Evolutionary conservation across 768 basidiomycete species (phyloP).

Genomic region (Candolleomyces efflorescens): DNA sequence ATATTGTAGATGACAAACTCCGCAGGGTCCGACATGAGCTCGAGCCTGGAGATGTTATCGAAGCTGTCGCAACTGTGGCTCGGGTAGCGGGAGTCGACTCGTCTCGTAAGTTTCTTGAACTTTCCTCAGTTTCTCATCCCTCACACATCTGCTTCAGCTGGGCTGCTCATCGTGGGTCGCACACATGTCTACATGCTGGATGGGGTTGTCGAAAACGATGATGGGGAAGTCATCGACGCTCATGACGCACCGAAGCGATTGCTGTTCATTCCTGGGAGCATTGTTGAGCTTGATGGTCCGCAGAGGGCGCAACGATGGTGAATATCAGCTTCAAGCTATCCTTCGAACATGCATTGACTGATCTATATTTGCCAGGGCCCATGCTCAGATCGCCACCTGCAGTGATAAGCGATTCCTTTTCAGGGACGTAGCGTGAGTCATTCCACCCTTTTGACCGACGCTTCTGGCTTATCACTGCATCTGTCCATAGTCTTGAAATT

Average conservation of each 20-base stretch:
- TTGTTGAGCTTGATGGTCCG: conserved; percentile 73
- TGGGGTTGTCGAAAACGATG: conserved; percentile 81
- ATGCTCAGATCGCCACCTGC: conserved; percentile 71
- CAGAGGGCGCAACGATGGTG: conserved; percentile 84
- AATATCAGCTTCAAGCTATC: conserved; percentile 12
- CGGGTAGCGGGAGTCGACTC: conserved; percentile 90
- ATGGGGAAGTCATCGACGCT: conserved; percentile 86
- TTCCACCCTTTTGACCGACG: background rate
- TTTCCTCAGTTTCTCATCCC: background rate
- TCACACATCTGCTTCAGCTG: conserved; percentile 39
- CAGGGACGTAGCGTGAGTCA: conserved; percentile 81
- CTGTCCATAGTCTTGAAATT: conserved; percentile 71
- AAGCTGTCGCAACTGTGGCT: conserved; percentile 82
- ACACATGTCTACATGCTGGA: conserved; percentile 89
- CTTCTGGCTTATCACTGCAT: too few species aligned
- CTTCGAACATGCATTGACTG: background rate
- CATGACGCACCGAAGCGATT: conserved; percentile 78
- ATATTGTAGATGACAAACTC: conserved; percentile 85
- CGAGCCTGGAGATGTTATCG: conserved; percentile 86
- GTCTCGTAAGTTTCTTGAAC: conserved; percentile 57
- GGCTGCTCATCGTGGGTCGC: conserved; percentile 81
- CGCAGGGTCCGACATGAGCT: conserved; percentile 82
- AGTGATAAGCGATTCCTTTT: conserved; percentile 86
- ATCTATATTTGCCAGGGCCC: conserved; percentile 49
- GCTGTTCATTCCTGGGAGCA: conserved; percentile 81